Conservation (phyloP, 2,329 filamentous ascomycete genomes). For the Cryphonectria parasitica region DNA sequence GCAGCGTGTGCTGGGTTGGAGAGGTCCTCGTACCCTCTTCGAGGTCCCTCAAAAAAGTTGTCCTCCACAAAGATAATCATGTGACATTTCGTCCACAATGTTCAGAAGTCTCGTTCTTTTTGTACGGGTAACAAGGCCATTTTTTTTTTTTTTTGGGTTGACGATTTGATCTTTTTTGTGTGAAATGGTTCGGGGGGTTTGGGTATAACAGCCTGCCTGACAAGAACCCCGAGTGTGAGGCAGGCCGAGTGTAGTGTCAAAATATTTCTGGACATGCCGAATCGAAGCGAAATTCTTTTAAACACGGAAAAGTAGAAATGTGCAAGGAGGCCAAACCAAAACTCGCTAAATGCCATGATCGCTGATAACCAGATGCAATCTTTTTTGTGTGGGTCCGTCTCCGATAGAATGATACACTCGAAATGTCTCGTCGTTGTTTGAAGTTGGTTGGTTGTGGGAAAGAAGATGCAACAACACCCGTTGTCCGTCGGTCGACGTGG, state of each 20-base stretch:
- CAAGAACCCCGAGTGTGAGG: conserved; percentile 30
- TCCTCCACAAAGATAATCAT: background rate
- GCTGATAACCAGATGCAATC: conserved; percentile 37
- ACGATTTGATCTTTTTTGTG: conserved; percentile 32
- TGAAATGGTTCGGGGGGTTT: conserved; percentile 25
- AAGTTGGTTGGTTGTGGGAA: background rate
- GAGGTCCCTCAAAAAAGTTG: background rate
- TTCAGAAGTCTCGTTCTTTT: conserved; percentile 13
- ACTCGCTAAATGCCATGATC: conserved; percentile 53
- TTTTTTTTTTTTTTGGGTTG: conserved; percentile 12
- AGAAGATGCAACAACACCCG: conserved; percentile 27
- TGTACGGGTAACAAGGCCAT: conserved; percentile 16
- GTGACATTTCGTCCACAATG: conserved; percentile 1
- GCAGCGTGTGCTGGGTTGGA: background rate
- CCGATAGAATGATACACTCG: conserved; percentile 28
- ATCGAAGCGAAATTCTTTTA: conserved; percentile 31
- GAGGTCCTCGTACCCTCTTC: background rate
- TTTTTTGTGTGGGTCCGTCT: conserved; percentile 32
- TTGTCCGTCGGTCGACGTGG: conserved; percentile 17
- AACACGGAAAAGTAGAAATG: conserved; percentile 34
- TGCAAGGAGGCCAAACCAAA: conserved; percentile 38
- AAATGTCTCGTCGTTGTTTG: conserved; percentile 22
- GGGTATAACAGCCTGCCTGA: conserved; percentile 30
- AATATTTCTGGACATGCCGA: conserved; percentile 30
- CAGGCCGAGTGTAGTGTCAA: conserved; percentile 23